These are phyloP conservation scores for Salix arbutifolia DNA, from an alignment of 345 rosid genomes.

Conservation along the genomic window DNA sequence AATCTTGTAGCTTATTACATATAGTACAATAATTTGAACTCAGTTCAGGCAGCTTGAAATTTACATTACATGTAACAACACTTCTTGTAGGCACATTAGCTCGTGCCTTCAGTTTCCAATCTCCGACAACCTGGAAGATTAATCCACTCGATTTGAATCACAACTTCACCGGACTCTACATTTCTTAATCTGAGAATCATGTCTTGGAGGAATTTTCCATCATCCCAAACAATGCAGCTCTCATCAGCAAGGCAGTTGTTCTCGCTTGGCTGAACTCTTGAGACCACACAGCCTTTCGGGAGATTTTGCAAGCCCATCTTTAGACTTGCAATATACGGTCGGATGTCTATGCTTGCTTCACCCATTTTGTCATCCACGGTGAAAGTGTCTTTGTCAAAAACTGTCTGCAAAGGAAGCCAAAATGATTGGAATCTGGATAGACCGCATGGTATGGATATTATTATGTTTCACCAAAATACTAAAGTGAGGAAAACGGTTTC, in stretches of 20 bases:
- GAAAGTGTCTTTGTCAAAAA: slow-evolving; percentile 29
- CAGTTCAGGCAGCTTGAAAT: neutral
- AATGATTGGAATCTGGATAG: neutral
- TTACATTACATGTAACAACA: neutral
- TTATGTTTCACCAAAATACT: neutral
- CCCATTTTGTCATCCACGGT: slow-evolving; percentile 34
- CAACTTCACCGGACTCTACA: slow-evolving; percentile 28
- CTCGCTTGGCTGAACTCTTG: slow-evolving; percentile 19
- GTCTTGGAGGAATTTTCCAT: slow-evolving; percentile 27
- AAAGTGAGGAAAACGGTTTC: neutral
- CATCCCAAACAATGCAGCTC: slow-evolving; percentile 22
- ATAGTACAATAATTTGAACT: neutral
- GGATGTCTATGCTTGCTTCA: slow-evolving; percentile 26
- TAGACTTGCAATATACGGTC: slow-evolving; percentile 20
- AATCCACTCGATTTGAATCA: slow-evolving; percentile 27
- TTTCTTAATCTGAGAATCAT: slow-evolving; percentile 25
- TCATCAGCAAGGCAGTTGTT: slow-evolving; percentile 28
- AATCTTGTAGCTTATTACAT: neutral
- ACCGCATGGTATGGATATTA: neutral
- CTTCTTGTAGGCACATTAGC: neutral
- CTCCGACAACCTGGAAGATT: slow-evolving; percentile 24
- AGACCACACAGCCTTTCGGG: slow-evolving; percentile 17
- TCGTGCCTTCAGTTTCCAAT: slow-evolving; percentile 14
- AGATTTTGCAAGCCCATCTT: slow-evolving; percentile 25
- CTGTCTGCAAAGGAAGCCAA: slow-evolving; percentile 14